Base-by-base conservation (phyloP, 352 stramenopile species). In the Phytophthora parvispora region DNA sequence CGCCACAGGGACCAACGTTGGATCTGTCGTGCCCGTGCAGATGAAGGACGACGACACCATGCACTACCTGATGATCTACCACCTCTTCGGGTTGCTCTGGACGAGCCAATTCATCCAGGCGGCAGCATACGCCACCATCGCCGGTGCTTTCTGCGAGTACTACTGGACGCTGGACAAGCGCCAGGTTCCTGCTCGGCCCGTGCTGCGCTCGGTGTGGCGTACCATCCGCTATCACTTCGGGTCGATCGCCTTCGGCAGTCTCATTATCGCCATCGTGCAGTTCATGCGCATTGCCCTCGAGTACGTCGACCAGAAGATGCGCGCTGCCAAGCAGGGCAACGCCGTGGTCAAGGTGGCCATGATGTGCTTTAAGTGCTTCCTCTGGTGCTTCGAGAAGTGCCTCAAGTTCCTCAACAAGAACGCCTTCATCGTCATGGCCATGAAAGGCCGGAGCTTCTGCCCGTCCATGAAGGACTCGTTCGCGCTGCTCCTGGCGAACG, bases 401-500 rank as follows among this genome's bases (percentile, higher is more conserved):
- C 77, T 98, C 64, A 94, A 97, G 75, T 98, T 97, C 67, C 69
- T 98, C 57, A 97, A 92, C 75, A 92, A 92, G 42, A 95, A 97
- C 60, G 89, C 91, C 24, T 98, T 93, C 67, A 97, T 98, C 67
- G 75, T 97, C 16, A 83, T 94, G 28, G 90, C 90, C 16, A 97
- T 98, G 83, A 97, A 93, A 74, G 92, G 93, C 42, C 65, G 59
- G 29, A 87, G 80, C 67, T 97, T 98, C 70, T 97, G 89, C 69
- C 91, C 84, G 34, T 89, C 92, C 29, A 96, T 97, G 67, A 98
- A 97, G 47, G 87, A 97, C 72, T 96, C 96, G 42, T 99, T 99
- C 77, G 95, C 96, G 61, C 83, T 99, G 36, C 94, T 99, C 29
- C 79, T 99, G 38, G 89, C 95, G 32, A 99, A 99, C 82, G 91